Evolutionary conservation across 2,329 filamentous ascomycete species (phyloP).

Genomic region (Zymoseptoria brevis): DNA sequence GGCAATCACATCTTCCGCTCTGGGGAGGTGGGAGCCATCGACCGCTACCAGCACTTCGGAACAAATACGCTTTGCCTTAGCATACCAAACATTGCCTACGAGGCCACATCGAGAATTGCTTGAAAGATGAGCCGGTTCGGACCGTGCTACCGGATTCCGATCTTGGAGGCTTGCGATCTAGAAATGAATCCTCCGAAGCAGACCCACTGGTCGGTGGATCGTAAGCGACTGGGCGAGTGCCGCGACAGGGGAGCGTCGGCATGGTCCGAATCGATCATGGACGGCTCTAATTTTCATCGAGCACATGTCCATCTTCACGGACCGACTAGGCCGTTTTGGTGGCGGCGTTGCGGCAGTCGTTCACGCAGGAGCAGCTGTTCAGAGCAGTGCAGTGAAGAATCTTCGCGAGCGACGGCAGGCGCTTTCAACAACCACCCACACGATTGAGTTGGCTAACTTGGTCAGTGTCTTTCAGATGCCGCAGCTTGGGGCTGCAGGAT

Average conservation of each 20-base stretch:
- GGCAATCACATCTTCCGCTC: slow-evolving; percentile 5
- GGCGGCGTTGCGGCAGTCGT: background rate
- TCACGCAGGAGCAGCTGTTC: background rate
- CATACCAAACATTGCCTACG: background rate
- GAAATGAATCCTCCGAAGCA: slow-evolving; percentile 12
- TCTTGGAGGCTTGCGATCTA: slow-evolving; percentile 13
- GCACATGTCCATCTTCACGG: background rate
- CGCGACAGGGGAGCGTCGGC: background rate
- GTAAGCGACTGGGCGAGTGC: slow-evolving; percentile 10
- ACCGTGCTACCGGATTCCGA: slow-evolving; percentile 10
- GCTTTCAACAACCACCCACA: background rate
- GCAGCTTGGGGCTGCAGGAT: background rate
- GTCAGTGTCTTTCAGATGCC: slow-evolving; percentile 9
- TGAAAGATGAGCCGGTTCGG: slow-evolving; percentile 11
- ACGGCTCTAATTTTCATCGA: background rate
- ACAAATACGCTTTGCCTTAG: background rate
- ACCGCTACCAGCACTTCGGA: background rate
- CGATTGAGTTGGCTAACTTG: background rate
- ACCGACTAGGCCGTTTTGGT: background rate
- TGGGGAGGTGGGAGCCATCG: background rate
- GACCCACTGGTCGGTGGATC: slow-evolving; percentile 8
- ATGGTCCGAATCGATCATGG: background rate
- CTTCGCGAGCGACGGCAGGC: background rate
- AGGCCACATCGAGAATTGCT: background rate
- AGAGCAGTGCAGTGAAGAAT: background rate